Evolutionary conservation across 495 filamentous ascomycete genomes (phyloP).

Genomic region (Trichodelitschia bisporula): DNA sequence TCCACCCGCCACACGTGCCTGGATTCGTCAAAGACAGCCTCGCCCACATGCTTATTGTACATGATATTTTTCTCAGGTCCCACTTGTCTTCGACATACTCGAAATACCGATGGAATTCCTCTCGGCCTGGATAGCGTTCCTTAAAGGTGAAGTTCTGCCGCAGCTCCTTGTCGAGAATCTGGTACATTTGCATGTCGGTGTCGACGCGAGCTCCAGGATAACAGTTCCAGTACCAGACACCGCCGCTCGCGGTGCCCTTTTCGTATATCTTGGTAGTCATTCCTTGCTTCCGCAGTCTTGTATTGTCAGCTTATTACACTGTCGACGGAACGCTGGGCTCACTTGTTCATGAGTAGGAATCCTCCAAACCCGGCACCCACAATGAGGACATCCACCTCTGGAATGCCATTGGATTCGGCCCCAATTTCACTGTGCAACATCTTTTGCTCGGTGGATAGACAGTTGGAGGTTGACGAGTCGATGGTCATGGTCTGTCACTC

Average conservation of each 20-base stretch:
- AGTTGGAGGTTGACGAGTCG: no score
- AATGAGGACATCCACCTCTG: slow-evolving; percentile 24
- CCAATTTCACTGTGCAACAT: no score
- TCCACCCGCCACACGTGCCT: slow-evolving; percentile 22
- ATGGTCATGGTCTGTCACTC: no score
- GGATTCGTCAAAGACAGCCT: slow-evolving; percentile 20
- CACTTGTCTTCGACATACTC: slow-evolving; percentile 25
- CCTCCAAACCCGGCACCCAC: slow-evolving; percentile 22
- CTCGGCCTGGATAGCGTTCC: slow-evolving; percentile 23
- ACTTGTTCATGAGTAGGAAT: slow-evolving; percentile 5
- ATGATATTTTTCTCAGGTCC: slow-evolving; percentile 23
- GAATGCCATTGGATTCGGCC: no score
- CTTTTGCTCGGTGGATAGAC: no score
- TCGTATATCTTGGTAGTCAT: slow-evolving; percentile 12
- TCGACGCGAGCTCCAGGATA: slow-evolving; percentile 20
- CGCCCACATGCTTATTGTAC: slow-evolving; percentile 24
- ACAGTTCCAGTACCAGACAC: slow-evolving; percentile 10
- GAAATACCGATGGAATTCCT: slow-evolving; percentile 29
- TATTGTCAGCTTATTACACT: no score
- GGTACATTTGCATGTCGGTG: slow-evolving; percentile 23
- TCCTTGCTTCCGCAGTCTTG: slow-evolving; percentile 8
- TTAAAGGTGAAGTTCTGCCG: slow-evolving; percentile 29
- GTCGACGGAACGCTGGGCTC: no score
- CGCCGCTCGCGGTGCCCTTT: slow-evolving; percentile 8
- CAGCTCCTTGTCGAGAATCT: slow-evolving; percentile 24